A percentile compares a stretch with the other conserved stretches of the same genome.
phyloP scores from a whole-genome alignment of 495 filamentous ascomycete species.

The Lasiosphaeria ovina region DNA sequence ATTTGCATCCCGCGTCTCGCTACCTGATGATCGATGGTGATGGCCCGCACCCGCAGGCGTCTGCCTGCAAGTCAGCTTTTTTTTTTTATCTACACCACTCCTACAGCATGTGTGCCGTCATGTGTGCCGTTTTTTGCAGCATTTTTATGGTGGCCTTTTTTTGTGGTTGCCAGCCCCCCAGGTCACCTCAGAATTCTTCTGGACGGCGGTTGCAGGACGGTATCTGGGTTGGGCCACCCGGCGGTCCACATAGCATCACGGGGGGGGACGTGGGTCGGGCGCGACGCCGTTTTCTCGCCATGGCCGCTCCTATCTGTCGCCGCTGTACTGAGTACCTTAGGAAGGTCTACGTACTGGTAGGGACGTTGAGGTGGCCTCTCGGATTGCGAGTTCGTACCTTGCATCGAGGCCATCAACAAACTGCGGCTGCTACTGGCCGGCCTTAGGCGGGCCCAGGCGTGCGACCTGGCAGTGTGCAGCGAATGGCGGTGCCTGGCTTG shows the following conservation, averaged over 20 bases:
- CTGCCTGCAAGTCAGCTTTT: constrained; percentile 9
- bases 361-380: constrained; percentile 29
- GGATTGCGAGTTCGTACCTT: constrained; percentile 28
- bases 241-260: constrained; percentile 3
- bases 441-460: constrained; percentile 10
- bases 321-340: constrained; percentile 4
- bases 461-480: constrained; percentile 29
- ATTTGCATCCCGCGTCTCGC: constrained; percentile 21
- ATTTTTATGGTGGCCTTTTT: neutral
- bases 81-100: neutral
- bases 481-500: constrained; percentile 34
- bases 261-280: constrained; percentile 11
- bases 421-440: constrained; percentile 29
- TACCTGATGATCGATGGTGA: constrained; percentile 19
- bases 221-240: neutral
- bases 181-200: constrained; percentile 2
- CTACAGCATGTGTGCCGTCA: neutral
- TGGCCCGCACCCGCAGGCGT: constrained; percentile 4
- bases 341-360: no score
- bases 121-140: neutral
- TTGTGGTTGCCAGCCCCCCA: neutral
- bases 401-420: constrained; percentile 13
- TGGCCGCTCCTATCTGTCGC: constrained; percentile 1
- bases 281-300: constrained; percentile 19
- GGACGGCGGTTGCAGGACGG: neutral